Conservation (phyloP, 352 stramenopile genomes). For the Globisporangium paroecandrum region DNA sequence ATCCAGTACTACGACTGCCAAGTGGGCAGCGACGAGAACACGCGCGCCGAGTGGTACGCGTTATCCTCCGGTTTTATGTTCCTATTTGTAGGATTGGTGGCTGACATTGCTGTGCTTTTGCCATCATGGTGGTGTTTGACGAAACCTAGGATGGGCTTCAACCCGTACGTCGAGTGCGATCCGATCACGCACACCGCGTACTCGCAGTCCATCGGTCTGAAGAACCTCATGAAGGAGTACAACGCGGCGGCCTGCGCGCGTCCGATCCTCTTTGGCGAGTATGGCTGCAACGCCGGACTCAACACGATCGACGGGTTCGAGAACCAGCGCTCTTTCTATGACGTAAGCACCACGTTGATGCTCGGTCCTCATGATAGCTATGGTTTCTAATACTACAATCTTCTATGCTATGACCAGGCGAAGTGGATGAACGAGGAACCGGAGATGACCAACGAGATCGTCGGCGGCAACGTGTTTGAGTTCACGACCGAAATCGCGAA, state of each 20-base stretch:
- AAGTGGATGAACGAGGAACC: conserved; percentile 85
- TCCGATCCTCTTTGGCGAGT: conserved; percentile 58
- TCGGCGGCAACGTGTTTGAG: conserved; percentile 80
- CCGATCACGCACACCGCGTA: conserved; percentile 35
- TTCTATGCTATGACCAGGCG: conserved; percentile 26
- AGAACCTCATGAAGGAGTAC: conserved; percentile 50
- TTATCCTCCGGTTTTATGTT: background rate
- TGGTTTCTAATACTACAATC: background rate
- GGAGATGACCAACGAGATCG: conserved; percentile 68
- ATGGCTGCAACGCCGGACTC: conserved; percentile 43
- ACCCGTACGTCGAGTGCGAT: conserved; percentile 60
- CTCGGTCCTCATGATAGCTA: no score
- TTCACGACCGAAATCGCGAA: conserved; percentile 76
- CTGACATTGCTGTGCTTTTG: background rate
- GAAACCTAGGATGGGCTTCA: conserved; percentile 35
- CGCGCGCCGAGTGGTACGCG: conserved; percentile 30
- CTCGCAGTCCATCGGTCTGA: conserved; percentile 32
- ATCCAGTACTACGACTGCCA: conserved; percentile 51
- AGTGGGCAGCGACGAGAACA: conserved; percentile 37
- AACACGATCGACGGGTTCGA: conserved; percentile 55
- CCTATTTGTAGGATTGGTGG: background rate
- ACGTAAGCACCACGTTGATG: conserved; percentile 18
- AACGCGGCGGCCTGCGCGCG: conserved; percentile 31
- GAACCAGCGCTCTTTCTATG: conserved; percentile 45
- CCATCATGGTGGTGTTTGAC: conserved; percentile 7